Conservation (phyloP, 2,329 filamentous ascomycete genomes). For the Geoglossum cookeanum region DNA sequence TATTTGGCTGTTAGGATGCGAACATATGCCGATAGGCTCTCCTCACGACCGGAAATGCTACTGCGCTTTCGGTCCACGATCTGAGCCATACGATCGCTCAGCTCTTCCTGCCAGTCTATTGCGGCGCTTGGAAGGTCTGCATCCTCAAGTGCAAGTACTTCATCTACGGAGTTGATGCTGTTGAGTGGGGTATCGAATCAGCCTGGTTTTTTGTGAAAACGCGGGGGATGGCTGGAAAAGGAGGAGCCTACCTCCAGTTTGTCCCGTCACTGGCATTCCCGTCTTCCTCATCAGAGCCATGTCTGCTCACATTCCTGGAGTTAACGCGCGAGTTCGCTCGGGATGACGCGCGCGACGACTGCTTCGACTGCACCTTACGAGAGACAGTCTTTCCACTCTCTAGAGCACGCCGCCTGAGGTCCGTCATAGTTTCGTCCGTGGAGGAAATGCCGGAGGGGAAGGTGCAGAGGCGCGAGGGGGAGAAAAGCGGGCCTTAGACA, state of each 20-base stretch:
- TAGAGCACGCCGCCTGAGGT: conserved; percentile 48
- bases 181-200: neutral
- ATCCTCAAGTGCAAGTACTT: conserved; percentile 35
- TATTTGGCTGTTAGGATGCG: conserved; percentile 50
- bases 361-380: conserved; percentile 41
- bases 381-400: conserved; percentile 56
- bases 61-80: conserved; percentile 63
- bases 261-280: conserved; percentile 39
- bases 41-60: conserved; percentile 50
- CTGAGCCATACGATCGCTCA: conserved; percentile 48
- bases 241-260: conserved; percentile 30
- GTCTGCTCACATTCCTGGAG: conserved; percentile 40
- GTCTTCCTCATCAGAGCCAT: conserved; percentile 45
- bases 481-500: neutral
- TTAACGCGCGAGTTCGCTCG: conserved; percentile 36
- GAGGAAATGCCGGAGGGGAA: neutral
- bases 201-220: neutral
- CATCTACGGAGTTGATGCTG: conserved; percentile 48
- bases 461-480: neutral
- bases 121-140: conserved; percentile 24
- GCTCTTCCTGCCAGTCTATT: conserved; percentile 39
- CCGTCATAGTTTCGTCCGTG: conserved; percentile 30
- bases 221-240: neutral
- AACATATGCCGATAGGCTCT: conserved; percentile 40
- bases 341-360: conserved; percentile 36